phyloP scores from a whole-genome alignment of 345 rosid genomes.

The Rhodamnia argentea region DNA sequence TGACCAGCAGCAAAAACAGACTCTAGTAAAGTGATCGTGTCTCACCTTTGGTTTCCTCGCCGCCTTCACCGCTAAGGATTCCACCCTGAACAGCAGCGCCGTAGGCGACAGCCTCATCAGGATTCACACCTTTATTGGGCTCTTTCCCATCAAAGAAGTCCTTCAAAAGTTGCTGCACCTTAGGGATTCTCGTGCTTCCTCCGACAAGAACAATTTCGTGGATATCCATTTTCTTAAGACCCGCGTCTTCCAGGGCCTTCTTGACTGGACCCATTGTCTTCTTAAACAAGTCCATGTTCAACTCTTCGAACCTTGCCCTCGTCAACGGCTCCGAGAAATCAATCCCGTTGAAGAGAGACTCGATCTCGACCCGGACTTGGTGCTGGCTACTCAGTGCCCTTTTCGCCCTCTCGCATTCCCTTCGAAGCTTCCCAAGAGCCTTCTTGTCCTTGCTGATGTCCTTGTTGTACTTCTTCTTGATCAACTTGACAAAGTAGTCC shows the following conservation, averaged over 20 bases:
- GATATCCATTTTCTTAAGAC: constrained; percentile 73
- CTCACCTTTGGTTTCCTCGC: constrained; percentile 76
- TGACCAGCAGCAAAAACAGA: background rate
- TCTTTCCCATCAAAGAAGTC: constrained; percentile 72
- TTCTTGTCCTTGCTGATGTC: constrained; percentile 95
- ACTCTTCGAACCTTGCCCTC: constrained; percentile 93
- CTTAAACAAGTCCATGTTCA: constrained; percentile 91
- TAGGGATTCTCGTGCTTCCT: constrained; percentile 51
- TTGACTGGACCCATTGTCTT: constrained; percentile 99
- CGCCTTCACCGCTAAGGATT: constrained; percentile 37
- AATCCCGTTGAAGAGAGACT: constrained; percentile 76
- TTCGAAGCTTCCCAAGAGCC: constrained; percentile 86
- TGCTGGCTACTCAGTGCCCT: constrained; percentile 99
- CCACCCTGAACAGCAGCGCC: constrained; percentile 58
- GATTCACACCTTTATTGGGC: constrained; percentile 37
- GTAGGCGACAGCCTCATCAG: constrained; percentile 55
- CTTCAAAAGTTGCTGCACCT: constrained; percentile 52
- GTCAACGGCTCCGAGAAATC: constrained; percentile 99
- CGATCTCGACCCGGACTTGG: constrained; percentile 96
- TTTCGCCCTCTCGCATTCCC: constrained; percentile 96
- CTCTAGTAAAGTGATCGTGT: background rate
- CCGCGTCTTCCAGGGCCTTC: constrained; percentile 98
- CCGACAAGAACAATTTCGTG: constrained; percentile 61
- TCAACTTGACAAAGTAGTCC: constrained; percentile 94
- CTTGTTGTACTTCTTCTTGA: constrained; percentile 96